phyloP scores from a whole-genome alignment of 805 yeast species.

The Yamadazyma endophytica region DNA sequence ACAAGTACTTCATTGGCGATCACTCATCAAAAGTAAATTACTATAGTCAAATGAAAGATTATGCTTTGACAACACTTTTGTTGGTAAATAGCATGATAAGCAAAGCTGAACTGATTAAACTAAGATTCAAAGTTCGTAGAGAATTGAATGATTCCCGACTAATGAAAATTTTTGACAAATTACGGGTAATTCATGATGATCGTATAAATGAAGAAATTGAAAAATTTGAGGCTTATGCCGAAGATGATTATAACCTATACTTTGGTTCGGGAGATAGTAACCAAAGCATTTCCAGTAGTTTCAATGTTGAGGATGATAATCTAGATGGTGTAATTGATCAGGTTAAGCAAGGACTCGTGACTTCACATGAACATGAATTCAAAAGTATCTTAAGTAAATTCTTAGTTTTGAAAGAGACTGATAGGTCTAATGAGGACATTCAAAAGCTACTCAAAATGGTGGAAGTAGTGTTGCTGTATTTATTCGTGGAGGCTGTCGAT shows the following conservation, averaged over 20 bases:
- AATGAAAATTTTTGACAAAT: conserved; percentile 30
- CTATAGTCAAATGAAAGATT: conserved; percentile 20
- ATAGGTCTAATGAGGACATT: conserved; percentile 19
- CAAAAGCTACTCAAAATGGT: conserved; percentile 22
- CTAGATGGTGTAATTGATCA: conserved; percentile 8
- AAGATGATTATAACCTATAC: conserved; percentile 29
- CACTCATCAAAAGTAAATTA: conserved; percentile 13
- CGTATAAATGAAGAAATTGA: conserved; percentile 34
- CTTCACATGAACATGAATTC: conserved; percentile 9
- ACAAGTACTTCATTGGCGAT: conserved; percentile 18
- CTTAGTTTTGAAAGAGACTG: conserved; percentile 19
- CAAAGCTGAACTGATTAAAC: conserved; percentile 21
- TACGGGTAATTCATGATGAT: conserved; percentile 24
- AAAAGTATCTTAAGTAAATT: conserved; percentile 23
- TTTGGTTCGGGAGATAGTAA: conserved; percentile 7
- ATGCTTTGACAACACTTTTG: conserved; percentile 32
- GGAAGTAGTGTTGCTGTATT: conserved; percentile 28
- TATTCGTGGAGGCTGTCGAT: conserved; percentile 13
- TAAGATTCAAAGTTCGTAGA: conserved; percentile 27
- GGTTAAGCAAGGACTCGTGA: conserved; percentile 8
- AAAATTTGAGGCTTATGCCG: conserved; percentile 34
- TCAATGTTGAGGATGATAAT: conserved; percentile 8
- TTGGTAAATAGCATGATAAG: conserved; percentile 30
- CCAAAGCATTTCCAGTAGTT: conserved; percentile 5
- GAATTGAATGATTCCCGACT: conserved; percentile 35